A percentile compares a stretch with the other conserved stretches of the same genome.
Evolutionary conservation across 2,329 filamentous ascomycete genomes (phyloP).

Genomic region (Ophiostoma fasciatum): DNA sequence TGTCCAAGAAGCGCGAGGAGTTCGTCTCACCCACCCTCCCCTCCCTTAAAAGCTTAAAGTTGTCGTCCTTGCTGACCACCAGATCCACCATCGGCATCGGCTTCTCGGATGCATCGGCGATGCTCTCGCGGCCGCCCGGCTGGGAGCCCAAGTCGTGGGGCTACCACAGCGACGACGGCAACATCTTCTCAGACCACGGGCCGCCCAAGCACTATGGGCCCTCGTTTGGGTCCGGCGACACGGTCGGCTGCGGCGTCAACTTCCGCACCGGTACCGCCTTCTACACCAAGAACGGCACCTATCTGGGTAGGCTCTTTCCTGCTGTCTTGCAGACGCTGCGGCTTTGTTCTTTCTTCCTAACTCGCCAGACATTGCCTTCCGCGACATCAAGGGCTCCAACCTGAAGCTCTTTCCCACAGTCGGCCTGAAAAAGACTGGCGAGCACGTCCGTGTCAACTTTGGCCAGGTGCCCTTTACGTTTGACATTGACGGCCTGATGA

Average conservation of each 20-base stretch:
- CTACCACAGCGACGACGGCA: constrained; percentile 54
- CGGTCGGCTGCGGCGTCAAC: constrained; percentile 52
- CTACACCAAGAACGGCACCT: constrained; percentile 50
- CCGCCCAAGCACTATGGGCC: constrained; percentile 43
- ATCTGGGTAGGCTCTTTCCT: constrained; percentile 31
- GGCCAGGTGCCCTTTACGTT: constrained; percentile 68
- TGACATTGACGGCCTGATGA: constrained; percentile 79
- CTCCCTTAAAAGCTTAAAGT: no score
- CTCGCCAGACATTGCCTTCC: constrained; percentile 50
- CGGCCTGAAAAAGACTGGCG: constrained; percentile 49
- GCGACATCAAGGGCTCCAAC: constrained; percentile 37
- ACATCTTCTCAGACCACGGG: constrained; percentile 42
- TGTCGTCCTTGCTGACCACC: not conserved
- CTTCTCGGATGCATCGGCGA: constrained; percentile 39
- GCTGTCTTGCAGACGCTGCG: no score
- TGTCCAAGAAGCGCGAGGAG: constrained; percentile 38
- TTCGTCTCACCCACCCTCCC: constrained; percentile 22
- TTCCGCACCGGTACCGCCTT: constrained; percentile 50
- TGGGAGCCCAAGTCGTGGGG: constrained; percentile 57
- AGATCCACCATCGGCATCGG: constrained; percentile 49
- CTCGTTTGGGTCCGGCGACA: constrained; percentile 39
- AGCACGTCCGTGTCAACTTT: constrained; percentile 50
- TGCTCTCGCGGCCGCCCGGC: constrained; percentile 42
- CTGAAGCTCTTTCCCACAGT: constrained; percentile 51
- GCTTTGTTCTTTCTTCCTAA: not conserved